A percentile compares a stretch with the other conserved stretches of the same genome.
These are phyloP conservation scores for Colletotrichum orchidophilum DNA, from an alignment of 2,329 filamentous ascomycete species.

Conservation along the genomic window DNA sequence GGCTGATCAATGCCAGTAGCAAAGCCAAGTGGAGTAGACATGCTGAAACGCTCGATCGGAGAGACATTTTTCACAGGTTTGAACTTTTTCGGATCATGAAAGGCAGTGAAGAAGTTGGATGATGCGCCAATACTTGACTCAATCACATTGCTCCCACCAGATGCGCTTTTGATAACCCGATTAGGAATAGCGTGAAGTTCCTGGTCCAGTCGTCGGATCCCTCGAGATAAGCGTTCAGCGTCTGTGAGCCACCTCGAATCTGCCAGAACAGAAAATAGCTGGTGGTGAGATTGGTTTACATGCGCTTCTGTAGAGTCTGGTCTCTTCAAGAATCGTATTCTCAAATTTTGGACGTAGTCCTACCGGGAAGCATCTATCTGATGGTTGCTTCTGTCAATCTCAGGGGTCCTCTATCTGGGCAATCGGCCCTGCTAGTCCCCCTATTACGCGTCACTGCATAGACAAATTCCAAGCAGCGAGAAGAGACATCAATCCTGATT, in stretches of 20 bases:
- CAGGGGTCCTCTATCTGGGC: fast-evolving
- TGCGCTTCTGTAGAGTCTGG: too few relatives aligned
- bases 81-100: background rate
- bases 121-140: background rate
- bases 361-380: too few relatives aligned
- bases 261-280: too few relatives aligned
- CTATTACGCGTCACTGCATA: too few relatives aligned
- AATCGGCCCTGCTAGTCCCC: too few relatives aligned
- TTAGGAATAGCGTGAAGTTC: background rate
- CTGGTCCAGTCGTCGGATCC: background rate
- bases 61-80: background rate
- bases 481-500: background rate
- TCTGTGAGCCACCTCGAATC: too few relatives aligned
- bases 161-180: background rate
- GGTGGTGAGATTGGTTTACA: too few relatives aligned
- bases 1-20: background rate
- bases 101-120: background rate
- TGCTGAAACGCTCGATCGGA: background rate
- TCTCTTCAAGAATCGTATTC: too few relatives aligned
- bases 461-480: too few relatives aligned
- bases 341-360: too few relatives aligned
- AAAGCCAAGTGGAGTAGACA: background rate
- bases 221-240: background rate
- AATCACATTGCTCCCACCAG: too few relatives aligned
- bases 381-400: too few relatives aligned